Evolutionary conservation across 352 stramenopile species (phyloP), one percentile per base, ranked within the genome.

Genomic region (Pythium aquatile): DNA sequence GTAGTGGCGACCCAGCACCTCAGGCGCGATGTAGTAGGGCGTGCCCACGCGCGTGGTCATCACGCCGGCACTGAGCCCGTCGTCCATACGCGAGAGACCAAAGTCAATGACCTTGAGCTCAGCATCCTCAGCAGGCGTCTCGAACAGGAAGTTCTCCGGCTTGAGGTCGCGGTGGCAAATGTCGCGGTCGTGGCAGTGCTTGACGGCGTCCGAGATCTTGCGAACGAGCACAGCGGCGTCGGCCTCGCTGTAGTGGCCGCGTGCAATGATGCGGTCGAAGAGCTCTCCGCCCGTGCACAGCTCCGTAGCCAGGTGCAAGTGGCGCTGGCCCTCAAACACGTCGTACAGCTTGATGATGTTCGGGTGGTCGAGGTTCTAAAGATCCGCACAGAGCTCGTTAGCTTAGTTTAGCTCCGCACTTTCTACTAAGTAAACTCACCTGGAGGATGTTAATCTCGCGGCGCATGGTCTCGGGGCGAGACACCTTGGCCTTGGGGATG

Each of bases 31-130:
- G 75, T 97, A 98, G 76, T 98, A 98, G 3, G 93, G 91, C 32
- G 97, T 99, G 20, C 98, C 98, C 10, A 99, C 97, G 14, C 96
- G 93, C 52, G 98, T 99, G 37, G 97, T 97, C 79, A 98, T 97
- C 59, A 91, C 84, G 20, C 83, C 83, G 28, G 85, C 83, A 40
- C 71, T 85, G 20, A 91, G 75, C 0, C 81, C 85, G 29, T 97
- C 89, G 63, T 98, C 87, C 77, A 97, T 97, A 35, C 88, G 86
- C 32, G 88, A 96, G 16, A 99, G 83, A 13, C 97, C 97, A 81
- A 99, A 99, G 79, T 99, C 97, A 72, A 99, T 99, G 69, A 99
- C 96, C 78, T 99, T 99, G 39, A 99, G 81, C 69, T 97, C 85
- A 3, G 90, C 81, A 60, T 97, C 83, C 53, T 97, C 90, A 14